A percentile compares a stretch with the other conserved stretches of the same genome.
Conservation (phyloP, 352 stramenopile genomes). For the Phytophthora megakarya region DNA sequence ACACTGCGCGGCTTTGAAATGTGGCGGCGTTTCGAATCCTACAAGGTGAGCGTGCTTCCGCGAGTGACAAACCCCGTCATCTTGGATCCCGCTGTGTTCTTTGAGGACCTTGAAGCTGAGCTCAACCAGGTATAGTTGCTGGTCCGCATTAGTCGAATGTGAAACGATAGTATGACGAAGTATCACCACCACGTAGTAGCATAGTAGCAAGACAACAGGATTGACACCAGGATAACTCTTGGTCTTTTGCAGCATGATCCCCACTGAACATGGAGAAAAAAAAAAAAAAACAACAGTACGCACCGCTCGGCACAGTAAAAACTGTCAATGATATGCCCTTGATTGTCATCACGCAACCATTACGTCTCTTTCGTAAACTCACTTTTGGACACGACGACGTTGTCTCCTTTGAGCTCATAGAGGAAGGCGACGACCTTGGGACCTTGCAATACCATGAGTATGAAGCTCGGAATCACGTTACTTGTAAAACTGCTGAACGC, state of each 20-base stretch:
- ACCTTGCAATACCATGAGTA: slow-evolving; percentile 98
- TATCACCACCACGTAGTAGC: slow-evolving; percentile 32
- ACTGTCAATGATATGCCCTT: slow-evolving; percentile 9
- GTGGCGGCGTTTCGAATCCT: slow-evolving; percentile 84
- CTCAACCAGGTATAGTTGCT: slow-evolving; percentile 43
- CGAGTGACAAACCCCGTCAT: slow-evolving; percentile 75
- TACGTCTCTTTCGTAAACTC: slow-evolving; percentile 83
- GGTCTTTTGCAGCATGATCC: slow-evolving; percentile 31
- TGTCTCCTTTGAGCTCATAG: slow-evolving; percentile 91
- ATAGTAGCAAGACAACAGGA: slow-evolving; percentile 34
- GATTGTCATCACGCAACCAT: not conserved
- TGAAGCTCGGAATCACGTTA: slow-evolving; percentile 94
- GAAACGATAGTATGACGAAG: not conserved
- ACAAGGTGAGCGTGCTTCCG: slow-evolving; percentile 71
- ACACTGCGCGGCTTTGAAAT: slow-evolving; percentile 87
- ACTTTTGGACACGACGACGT: slow-evolving; percentile 90
- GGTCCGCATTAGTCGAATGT: slow-evolving; percentile 13
- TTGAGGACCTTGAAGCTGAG: slow-evolving; percentile 73
- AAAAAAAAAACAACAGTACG: slow-evolving; percentile 32
- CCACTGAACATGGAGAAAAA: slow-evolving; percentile 32
- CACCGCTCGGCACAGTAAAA: slow-evolving; percentile 6
- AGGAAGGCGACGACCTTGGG: slow-evolving; percentile 97
- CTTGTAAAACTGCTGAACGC: slow-evolving; percentile 88
- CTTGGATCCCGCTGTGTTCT: slow-evolving; percentile 68
- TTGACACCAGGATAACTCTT: slow-evolving; percentile 23